Evolutionary conservation across 139 green algal genomes (phyloP), one percentile per base, ranked within the genome.

Genomic region (Chlamydomonas schloesseri): DNA sequence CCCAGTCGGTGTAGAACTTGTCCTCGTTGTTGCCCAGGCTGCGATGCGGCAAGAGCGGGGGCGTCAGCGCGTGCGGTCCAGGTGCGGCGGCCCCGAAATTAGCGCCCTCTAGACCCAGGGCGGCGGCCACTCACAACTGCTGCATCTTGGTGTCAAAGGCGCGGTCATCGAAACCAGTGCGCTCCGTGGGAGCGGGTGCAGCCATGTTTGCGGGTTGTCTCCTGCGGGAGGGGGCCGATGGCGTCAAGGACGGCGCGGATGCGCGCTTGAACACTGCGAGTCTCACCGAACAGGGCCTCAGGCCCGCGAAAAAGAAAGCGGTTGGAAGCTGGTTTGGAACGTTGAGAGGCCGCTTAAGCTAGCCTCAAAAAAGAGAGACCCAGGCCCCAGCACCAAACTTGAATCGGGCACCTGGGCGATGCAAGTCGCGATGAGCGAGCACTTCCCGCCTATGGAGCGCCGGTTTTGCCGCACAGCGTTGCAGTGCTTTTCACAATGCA

Each of bases 1-100:
- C 96, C 98, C 98, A 99, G 69, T 99, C 98, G 28, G 96, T 98
- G 94, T 97, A 98, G 90, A 98, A 98, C 55, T 96, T 93, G 76
- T 93, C 91, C 71, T 90, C 93, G 93, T 90, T 92, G 74, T 75
- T 88, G 36, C 73, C 78, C 75, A 97, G 93, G 80, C 95, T 98
- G 92, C 91, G 42, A 50, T 8, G 42, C 6, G 8, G 42, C 42
- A 50, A 50, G 6, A 50, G 42, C 42, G 42, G 42, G 42, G 42
- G 31, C 31, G 33, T 47, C 68, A 73, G 68, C 42, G 8, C 42
- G 42, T 8, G 42, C 8, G 8, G 42, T 8, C 42, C 42, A 50
- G 42, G 6, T 50, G 42, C 42, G 42, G 42, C 42, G 42, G 42
- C 42, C 42, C 42, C 42, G 6, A 50, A 50, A 50, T 50, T 50